A percentile compares a stretch with the other conserved stretches of the same genome.
phyloP scores from a whole-genome alignment of 176 grass and related monocot species.

The Oryza officinalis region DNA sequence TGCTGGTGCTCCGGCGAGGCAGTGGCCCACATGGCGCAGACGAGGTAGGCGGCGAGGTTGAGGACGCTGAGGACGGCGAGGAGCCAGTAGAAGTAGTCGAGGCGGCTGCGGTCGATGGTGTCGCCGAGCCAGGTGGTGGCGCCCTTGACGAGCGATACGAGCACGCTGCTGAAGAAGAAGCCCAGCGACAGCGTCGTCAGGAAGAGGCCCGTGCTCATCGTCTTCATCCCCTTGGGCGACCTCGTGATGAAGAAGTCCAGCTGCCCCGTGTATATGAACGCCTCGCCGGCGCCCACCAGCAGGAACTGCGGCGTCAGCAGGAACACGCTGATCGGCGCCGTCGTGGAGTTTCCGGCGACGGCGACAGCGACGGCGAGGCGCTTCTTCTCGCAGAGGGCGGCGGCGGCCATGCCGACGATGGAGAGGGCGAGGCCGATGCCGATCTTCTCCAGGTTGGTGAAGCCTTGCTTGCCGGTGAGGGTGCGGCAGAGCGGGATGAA shows the following conservation, averaged over 20 bases:
- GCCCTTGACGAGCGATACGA: constrained; percentile 68
- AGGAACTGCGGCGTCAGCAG: constrained; percentile 73
- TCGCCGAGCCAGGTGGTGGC: constrained; percentile 62
- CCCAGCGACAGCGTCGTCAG: constrained; percentile 77
- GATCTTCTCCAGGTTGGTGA: constrained; percentile 72
- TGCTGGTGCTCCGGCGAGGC: constrained; percentile 14
- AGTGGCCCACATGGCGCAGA: constrained; percentile 44
- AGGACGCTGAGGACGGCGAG: constrained; percentile 54
- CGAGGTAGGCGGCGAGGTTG: constrained; percentile 56
- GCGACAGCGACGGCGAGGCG: constrained; percentile 36
- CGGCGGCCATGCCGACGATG: constrained; percentile 55
- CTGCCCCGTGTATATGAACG: constrained; percentile 87
- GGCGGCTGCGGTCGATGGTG: constrained; percentile 68
- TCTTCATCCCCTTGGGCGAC: constrained; percentile 89
- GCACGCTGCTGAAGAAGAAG: constrained; percentile 77
- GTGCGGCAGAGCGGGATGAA: constrained; percentile 66
- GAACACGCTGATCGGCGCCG: constrained; percentile 65
- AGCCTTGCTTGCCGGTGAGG: constrained; percentile 44
- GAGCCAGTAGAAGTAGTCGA: constrained; percentile 77
- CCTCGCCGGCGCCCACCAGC: constrained; percentile 78
- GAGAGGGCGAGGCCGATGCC: constrained; percentile 70
- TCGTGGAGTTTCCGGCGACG: not conserved
- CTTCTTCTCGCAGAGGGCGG: constrained; percentile 59
- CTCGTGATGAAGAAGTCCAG: constrained; percentile 91
- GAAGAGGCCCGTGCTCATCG: constrained; percentile 84